Percentiles rank a stretch among this genome's conserved stretches.
Evolutionary conservation across 352 stramenopile species (phyloP).

Genomic region (Phytophthora lateralis): DNA sequence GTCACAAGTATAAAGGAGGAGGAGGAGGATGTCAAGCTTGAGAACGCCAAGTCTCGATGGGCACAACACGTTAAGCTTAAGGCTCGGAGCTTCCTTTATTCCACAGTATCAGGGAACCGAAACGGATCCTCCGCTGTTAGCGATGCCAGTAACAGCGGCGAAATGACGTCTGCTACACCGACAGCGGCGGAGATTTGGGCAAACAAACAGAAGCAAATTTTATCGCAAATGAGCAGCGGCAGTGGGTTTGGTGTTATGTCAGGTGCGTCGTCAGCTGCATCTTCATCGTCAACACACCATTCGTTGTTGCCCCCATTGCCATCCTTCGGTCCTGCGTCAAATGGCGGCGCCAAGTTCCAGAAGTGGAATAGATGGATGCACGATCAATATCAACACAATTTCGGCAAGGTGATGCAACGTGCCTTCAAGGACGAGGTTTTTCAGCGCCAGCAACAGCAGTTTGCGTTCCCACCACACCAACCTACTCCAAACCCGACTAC

Average conservation of each 20-base stretch:
- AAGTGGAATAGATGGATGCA: slow-evolving; percentile 88
- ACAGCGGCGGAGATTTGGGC: slow-evolving; percentile 72
- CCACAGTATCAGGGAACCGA: slow-evolving; percentile 50
- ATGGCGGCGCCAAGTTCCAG: slow-evolving; percentile 75
- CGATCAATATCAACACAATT: slow-evolving; percentile 75
- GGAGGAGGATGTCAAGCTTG: slow-evolving; percentile 81
- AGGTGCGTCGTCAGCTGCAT: slow-evolving; percentile 18
- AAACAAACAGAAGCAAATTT: slow-evolving; percentile 73
- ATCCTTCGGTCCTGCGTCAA: slow-evolving; percentile 35
- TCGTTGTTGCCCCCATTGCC: slow-evolving; percentile 32
- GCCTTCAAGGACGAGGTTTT: slow-evolving; percentile 67
- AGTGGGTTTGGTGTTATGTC: slow-evolving; percentile 22
- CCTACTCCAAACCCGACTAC: slow-evolving; percentile 45
- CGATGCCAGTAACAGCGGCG: slow-evolving; percentile 10
- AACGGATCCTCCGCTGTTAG: slow-evolving; percentile 19
- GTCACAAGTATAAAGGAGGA: slow-evolving; percentile 88
- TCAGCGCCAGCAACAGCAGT: slow-evolving; percentile 36
- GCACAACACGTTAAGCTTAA: slow-evolving; percentile 88
- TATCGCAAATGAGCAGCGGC: slow-evolving; percentile 53
- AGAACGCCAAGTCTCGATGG: slow-evolving; percentile 85
- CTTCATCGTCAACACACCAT: slow-evolving; percentile 29
- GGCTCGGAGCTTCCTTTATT: slow-evolving; percentile 76
- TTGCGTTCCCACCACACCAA: slow-evolving; percentile 38
- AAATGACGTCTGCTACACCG: slow-evolving; percentile 41
- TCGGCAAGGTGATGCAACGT: slow-evolving; percentile 69